These are phyloP conservation scores for Adansonia digitata DNA, from an alignment of 345 rosid species.

Conservation along the genomic window DNA sequence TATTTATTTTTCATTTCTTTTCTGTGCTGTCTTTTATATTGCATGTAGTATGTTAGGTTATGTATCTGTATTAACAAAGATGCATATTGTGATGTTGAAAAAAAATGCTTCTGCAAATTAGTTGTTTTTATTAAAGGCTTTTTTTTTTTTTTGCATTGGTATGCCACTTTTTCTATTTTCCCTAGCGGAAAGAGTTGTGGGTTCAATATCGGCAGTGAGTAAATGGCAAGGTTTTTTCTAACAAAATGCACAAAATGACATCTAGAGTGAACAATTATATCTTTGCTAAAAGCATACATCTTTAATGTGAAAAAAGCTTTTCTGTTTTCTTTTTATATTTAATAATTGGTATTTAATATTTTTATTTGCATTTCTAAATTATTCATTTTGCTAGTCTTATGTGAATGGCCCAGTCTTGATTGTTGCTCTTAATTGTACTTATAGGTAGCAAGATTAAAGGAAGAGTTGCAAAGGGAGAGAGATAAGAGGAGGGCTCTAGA, in stretches of 20 bases:
- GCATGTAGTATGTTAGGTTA: not conserved
- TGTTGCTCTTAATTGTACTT: slow-evolving; percentile 9
- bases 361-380: not conserved
- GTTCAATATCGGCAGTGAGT: not conserved
- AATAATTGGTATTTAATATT: not conserved
- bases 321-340: not conserved
- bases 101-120: too few relatives aligned
- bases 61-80: not conserved
- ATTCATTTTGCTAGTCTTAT: not conserved
- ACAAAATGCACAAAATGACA: not conserved
- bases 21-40: not conserved
- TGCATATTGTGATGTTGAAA: not conserved
- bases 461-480: slow-evolving; percentile 70
- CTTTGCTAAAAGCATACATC: not conserved
- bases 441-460: slow-evolving; percentile 79
- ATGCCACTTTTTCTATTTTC: not conserved
- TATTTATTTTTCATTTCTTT: not conserved
- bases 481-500: slow-evolving; percentile 59
- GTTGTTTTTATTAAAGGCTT: not conserved
- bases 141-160: not conserved
- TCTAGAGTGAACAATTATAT: not conserved
- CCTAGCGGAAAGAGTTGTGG: not conserved
- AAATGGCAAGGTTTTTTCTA: not conserved
- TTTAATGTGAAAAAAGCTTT: not conserved
- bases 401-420: not conserved